A percentile compares a stretch with the other conserved stretches of the same genome.
Conservation (phyloP, 2,329 filamentous ascomycete species). For the Trichocomaceae sp. region DNA sequence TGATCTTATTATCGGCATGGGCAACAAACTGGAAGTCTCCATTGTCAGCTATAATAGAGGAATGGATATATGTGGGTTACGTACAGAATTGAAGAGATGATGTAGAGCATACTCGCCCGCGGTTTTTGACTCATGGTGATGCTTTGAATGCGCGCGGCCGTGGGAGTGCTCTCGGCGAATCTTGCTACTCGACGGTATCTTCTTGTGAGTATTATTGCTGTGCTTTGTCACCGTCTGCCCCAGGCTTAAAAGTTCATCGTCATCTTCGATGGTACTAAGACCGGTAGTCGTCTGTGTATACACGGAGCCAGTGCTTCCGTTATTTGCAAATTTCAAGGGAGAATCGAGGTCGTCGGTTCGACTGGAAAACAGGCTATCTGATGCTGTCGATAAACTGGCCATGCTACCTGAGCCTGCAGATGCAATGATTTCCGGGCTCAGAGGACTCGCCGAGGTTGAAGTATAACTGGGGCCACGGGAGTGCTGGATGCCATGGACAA, state of each 20-base stretch:
- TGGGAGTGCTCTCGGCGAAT: constrained; percentile 65
- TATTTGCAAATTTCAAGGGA: constrained; percentile 21
- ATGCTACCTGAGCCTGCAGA: constrained; percentile 47
- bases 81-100: constrained; percentile 85
- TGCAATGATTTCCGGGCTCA: constrained; percentile 81
- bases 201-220: constrained; percentile 26
- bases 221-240: constrained; percentile 19
- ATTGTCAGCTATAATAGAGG: neutral
- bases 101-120: constrained; percentile 98
- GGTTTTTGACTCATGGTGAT: constrained; percentile 73
- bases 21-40: constrained; percentile 64
- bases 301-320: constrained; percentile 37
- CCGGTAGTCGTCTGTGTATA: constrained; percentile 23
- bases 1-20: constrained; percentile 93
- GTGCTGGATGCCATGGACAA: constrained; percentile 92
- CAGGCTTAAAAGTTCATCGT: constrained; percentile 18
- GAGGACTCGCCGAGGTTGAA: constrained; percentile 64
- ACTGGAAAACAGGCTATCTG: constrained; percentile 15
- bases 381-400: constrained; percentile 39
- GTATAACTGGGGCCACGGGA: constrained; percentile 73
- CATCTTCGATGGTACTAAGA: constrained; percentile 35
- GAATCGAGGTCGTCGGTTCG: constrained; percentile 30
- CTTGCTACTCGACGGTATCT: constrained; percentile 56
- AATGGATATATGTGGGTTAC: constrained; percentile 16
- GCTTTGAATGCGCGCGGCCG: constrained; percentile 68